Evolutionary conservation across 495 filamentous ascomycete species (phyloP), one percentile per base, ranked within the genome.

Genomic region (Talaromyces thailandensis): DNA sequence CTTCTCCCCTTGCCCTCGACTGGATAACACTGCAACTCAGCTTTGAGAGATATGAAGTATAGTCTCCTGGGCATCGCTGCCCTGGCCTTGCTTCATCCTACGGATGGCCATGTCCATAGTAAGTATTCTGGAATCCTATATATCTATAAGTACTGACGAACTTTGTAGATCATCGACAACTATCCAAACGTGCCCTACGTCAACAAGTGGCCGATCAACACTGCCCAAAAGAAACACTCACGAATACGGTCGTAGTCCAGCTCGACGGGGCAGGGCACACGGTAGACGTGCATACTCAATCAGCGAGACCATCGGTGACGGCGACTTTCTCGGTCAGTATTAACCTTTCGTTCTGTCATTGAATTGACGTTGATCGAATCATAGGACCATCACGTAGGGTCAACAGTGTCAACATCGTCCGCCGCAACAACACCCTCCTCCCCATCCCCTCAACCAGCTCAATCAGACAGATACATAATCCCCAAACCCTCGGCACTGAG

Each of bases 201-300:
- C 56, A 62, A 35, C 16, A 64, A 45, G 66, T 56, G 77, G 69
- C 48, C 72, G 68, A 24, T 68, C 76, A 18, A 75, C 55, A 6
- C 8, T 57, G 55, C 29, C 24, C 55, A 18, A 35, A 31, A 35
- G 29, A 57, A 4, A 32, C 29, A 9, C 29, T 35, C 16, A 57
- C 55, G 21, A 57, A 21, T 25, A 57, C 55, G 56, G 82, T 88
- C 18, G 74, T 88, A 28, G 82, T 90, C 64, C 88, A 80, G 67
- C 82, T 91, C 28, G 81, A 93, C 68, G 74, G 84, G 56, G 63
- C 83, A 59, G 87, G 88, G 60, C 76, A 83, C 7, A 57, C 55
- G 26, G n/a, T 57, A 57, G 55, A 57, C 5, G 26, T 26, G 21
- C 51, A 29, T 8, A 6, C 12, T 7, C 51, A 26, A 11, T 55